A percentile compares a stretch with the other conserved stretches of the same genome.
phyloP scores from a whole-genome alignment of 805 yeast genomes.

The Saturnispora dispora region DNA sequence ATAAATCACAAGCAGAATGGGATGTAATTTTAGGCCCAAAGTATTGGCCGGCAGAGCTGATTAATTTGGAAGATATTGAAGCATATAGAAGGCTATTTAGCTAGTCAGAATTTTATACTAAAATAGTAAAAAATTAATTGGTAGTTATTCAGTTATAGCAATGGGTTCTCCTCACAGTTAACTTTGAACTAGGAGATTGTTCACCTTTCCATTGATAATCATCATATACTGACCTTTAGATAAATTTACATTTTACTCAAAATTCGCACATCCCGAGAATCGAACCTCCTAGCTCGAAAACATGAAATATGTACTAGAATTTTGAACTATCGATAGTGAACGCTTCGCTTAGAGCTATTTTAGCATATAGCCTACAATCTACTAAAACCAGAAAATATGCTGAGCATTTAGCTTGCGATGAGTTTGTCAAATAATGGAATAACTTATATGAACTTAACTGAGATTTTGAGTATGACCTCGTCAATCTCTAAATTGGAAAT shows the following conservation, averaged over 20 bases:
- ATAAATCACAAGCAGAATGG: conserved; percentile 25
- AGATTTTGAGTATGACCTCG: too few species aligned
- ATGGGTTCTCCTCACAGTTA: conserved; percentile 19
- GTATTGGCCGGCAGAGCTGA: conserved; percentile 24
- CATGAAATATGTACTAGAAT: background rate
- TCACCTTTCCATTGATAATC: conserved; percentile 20
- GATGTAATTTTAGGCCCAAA: conserved; percentile 19
- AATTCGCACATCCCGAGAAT: background rate
- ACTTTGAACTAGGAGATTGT: conserved; percentile 20
- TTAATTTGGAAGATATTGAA: conserved; percentile 19
- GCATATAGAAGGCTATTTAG: conserved; percentile 12
- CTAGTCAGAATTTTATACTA: background rate
- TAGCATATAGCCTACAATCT: background rate
- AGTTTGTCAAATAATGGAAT: too few species aligned
- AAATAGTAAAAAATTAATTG: conserved; percentile 1
- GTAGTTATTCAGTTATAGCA: conserved; percentile 11
- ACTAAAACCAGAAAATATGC: background rate
- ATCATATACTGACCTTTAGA: conserved; percentile 12
- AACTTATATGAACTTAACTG: too few species aligned
- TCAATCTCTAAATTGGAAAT: too few species aligned
- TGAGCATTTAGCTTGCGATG: too few species aligned
- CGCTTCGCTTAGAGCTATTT: background rate
- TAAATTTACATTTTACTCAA: background rate
- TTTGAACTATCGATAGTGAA: conserved; percentile 6
- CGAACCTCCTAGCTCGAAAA: conserved; percentile 7